Percentiles rank a stretch among this genome's conserved stretches.
phyloP scores from a whole-genome alignment of 2,329 filamentous ascomycete species.

The Hymenoscyphus occultus region DNA sequence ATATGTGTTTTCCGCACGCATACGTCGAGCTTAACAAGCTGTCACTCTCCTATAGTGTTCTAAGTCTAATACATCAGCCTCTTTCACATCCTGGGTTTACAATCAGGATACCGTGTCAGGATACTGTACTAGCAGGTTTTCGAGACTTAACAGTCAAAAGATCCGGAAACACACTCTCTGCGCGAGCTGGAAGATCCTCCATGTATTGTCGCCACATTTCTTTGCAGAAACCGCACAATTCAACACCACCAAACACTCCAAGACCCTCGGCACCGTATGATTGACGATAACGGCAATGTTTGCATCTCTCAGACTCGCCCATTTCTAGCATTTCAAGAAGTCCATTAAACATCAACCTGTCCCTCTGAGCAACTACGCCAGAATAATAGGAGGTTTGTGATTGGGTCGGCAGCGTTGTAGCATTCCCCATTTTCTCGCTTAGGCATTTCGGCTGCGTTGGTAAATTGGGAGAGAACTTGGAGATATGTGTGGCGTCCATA shows the following conservation, averaged over 20 bases:
- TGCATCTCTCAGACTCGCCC: background rate
- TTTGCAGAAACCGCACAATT: background rate
- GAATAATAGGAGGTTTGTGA: background rate
- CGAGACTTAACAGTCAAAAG: background rate
- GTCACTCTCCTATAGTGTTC: too few relatives aligned
- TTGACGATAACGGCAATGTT: background rate
- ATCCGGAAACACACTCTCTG: background rate
- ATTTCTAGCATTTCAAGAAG: background rate
- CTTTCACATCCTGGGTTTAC: too few relatives aligned
- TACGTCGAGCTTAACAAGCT: too few relatives aligned
- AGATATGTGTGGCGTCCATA: background rate
- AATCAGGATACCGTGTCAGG: too few relatives aligned
- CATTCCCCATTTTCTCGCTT: background rate
- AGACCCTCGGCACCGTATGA: background rate
- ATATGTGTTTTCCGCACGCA: too few relatives aligned
- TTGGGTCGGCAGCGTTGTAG: background rate
- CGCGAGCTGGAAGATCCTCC: background rate
- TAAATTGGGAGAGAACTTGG: too few relatives aligned
- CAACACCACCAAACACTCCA: slow-evolving; percentile 1
- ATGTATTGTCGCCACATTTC: background rate
- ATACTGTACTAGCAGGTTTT: too few relatives aligned
- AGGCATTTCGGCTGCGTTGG: background rate
- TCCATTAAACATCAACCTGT: slow-evolving; percentile 4
- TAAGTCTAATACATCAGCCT: too few relatives aligned
- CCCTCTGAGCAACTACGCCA: background rate